These are phyloP conservation scores for Dactylorhiza incarnata DNA, from an alignment of 106 monocot genomes.

Conservation along the genomic window DNA sequence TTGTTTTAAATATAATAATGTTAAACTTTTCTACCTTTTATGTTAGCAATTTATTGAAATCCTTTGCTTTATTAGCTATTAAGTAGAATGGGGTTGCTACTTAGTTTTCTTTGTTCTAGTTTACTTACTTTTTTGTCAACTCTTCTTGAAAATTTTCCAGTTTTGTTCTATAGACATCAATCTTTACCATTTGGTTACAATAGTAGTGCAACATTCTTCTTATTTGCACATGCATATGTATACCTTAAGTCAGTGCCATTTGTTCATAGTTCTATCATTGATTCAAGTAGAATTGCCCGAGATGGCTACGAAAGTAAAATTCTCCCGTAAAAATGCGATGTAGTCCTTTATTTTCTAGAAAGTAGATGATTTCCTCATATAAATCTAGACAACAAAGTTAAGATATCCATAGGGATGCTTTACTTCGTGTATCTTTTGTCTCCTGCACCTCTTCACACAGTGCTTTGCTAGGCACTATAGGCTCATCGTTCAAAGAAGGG, in stretches of 20 bases:
- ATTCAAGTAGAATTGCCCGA: not conserved
- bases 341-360: not conserved
- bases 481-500: not conserved
- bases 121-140: not conserved
- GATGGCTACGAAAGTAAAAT: not conserved
- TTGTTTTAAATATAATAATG: not conserved
- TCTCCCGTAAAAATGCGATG: not conserved
- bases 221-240: not conserved
- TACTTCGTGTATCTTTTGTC: not conserved
- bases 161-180: not conserved
- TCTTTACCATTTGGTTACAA: not conserved
- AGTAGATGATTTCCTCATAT: not conserved
- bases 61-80: not conserved
- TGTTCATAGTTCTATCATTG: not conserved
- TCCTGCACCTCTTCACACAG: not conserved
- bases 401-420: not conserved
- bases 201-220: not conserved
- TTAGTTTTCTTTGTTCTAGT: not conserved
- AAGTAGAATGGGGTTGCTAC: not conserved
- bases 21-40: not conserved
- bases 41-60: not conserved
- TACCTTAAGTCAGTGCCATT: not conserved
- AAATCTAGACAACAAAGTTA: not conserved
- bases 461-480: not conserved
- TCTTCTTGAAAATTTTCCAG: not conserved